Conservation (phyloP, 2,329 filamentous ascomycete genomes). For the Colletotrichum melonis region DNA sequence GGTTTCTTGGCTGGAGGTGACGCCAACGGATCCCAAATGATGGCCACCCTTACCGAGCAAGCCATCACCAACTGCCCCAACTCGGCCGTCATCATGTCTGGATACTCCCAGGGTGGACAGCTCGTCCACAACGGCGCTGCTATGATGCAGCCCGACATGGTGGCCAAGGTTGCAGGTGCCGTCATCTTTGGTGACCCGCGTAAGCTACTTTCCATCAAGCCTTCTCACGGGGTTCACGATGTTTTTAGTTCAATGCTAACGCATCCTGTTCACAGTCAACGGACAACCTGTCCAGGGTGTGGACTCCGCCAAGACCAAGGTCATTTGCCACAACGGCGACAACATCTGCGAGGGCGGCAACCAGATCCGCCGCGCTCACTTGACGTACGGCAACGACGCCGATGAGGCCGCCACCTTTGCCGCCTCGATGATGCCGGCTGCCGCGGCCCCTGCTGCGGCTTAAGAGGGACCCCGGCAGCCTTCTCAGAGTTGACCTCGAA, state of each 20-base stretch:
- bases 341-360: conserved; percentile 45
- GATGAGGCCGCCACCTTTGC: conserved; percentile 39
- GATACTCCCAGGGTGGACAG: conserved; percentile 56
- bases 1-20: conserved; percentile 61
- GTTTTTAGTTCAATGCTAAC: neutral
- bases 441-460: neutral
- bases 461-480: neutral
- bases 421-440: conserved; percentile 21
- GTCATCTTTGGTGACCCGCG: conserved; percentile 45
- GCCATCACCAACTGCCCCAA: conserved; percentile 54
- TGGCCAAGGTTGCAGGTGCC: conserved; percentile 43
- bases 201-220: neutral
- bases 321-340: conserved; percentile 48
- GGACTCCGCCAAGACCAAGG: conserved; percentile 23
- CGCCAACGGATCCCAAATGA: conserved; percentile 52
- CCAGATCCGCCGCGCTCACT: conserved; percentile 42
- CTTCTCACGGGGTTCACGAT: too few relatives aligned
- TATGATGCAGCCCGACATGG: conserved; percentile 47
- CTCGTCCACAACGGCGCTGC: conserved; percentile 57
- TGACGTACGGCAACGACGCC: conserved; percentile 44
- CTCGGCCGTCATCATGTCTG: conserved; percentile 58
- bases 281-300: conserved; percentile 28
- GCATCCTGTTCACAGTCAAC: conserved; percentile 1
- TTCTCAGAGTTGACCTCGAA: conserved; percentile 30
- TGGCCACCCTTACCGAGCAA: conserved; percentile 45